phyloP scores from a whole-genome alignment of 2,329 filamentous ascomycete species.

The Phialophora chinensis region DNA sequence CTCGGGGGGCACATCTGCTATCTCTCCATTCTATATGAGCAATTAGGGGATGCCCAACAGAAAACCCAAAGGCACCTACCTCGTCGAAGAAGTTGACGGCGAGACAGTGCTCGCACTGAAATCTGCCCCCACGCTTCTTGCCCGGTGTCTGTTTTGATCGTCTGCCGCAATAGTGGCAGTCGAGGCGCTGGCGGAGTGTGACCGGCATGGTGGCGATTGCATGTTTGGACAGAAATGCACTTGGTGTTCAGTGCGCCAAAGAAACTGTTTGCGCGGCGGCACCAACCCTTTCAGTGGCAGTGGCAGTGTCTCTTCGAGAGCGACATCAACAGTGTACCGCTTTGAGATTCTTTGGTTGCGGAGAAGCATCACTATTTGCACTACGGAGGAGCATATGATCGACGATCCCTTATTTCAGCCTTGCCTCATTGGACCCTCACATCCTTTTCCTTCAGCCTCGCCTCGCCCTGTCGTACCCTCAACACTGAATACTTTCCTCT shows the following conservation, averaged over 20 bases:
- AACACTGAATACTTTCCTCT: not conserved
- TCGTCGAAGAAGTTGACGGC: constrained; percentile 88
- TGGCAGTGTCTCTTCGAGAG: not conserved
- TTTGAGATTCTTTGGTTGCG: not conserved
- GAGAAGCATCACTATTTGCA: not conserved
- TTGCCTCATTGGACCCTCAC: not conserved
- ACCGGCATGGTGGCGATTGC: constrained; percentile 45
- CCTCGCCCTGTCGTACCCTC: not conserved
- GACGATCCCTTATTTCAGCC: not conserved
- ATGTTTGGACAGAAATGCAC: not conserved
- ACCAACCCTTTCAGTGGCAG: not conserved
- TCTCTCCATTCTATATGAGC: constrained; percentile 73
- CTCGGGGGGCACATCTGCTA: constrained; percentile 79
- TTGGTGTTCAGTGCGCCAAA: not conserved
- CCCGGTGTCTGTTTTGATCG: constrained; percentile 30
- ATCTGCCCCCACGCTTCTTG: constrained; percentile 66
- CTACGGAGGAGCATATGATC: not conserved
- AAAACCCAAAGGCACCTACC: constrained; percentile 55
- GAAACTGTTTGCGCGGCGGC: not conserved
- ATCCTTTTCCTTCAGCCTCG: not conserved
- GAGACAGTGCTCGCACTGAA: constrained; percentile 78
- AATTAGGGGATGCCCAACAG: constrained; percentile 34
- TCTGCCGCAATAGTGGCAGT: constrained; percentile 84
- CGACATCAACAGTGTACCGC: not conserved
- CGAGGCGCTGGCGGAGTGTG: constrained; percentile 56